A percentile compares a stretch with the other conserved stretches of the same genome.
Conservation (phyloP, 192 early-diverging fungal genomes). For the Backusella sp. region DNA sequence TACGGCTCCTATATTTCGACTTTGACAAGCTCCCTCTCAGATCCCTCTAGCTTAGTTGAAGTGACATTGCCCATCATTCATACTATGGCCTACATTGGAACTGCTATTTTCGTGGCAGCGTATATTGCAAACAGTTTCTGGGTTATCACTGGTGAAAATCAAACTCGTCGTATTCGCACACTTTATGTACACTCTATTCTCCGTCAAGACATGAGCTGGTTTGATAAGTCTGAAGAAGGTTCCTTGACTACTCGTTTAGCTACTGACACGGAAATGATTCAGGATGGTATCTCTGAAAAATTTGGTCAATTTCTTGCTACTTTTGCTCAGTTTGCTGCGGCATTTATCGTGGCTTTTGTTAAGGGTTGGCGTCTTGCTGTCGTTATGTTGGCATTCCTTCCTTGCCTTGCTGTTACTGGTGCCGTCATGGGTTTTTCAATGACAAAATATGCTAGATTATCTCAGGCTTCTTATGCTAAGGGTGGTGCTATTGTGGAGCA, state of each 20-base stretch:
- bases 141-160: slow-evolving; percentile 47
- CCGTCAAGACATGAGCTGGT: slow-evolving; percentile 84
- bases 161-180: slow-evolving; percentile 67
- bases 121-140: slow-evolving; percentile 61
- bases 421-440: slow-evolving; percentile 14
- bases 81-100: slow-evolving; percentile 55
- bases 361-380: slow-evolving; percentile 78
- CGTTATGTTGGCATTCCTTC: slow-evolving; percentile 73
- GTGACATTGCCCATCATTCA: slow-evolving; percentile 27
- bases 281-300: slow-evolving; percentile 87
- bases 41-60: slow-evolving; percentile 2
- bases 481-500: slow-evolving; percentile 86
- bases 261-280: slow-evolving; percentile 79
- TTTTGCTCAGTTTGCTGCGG: slow-evolving; percentile 62
- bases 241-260: slow-evolving; percentile 84
- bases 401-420: slow-evolving; percentile 26
- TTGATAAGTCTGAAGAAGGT: slow-evolving; percentile 74
- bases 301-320: slow-evolving; percentile 66
- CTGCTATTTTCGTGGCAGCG: slow-evolving; percentile 50
- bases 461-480: slow-evolving; percentile 61
- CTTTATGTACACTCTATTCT: slow-evolving; percentile 74
- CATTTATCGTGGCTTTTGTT: slow-evolving; percentile 76
- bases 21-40: not conserved
- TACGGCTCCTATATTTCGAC: slow-evolving; percentile 23
- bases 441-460: slow-evolving; percentile 13